These are phyloP conservation scores for Postia placenta DNA, from an alignment of 768 basidiomycete genomes.

Conservation along the genomic window DNA sequence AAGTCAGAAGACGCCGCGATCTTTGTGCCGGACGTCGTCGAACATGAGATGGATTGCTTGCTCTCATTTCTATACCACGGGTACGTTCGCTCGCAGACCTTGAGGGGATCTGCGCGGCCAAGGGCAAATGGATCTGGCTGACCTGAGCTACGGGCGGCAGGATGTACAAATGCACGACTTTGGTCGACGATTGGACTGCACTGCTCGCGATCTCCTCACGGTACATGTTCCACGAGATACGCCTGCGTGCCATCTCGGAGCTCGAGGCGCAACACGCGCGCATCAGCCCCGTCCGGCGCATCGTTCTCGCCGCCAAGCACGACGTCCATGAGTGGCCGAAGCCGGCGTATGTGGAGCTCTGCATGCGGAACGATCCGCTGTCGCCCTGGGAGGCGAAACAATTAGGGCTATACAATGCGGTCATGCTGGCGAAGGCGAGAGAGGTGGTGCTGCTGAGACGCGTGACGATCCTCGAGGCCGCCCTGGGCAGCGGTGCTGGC, in stretches of 20 bases:
- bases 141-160: too few relatives aligned
- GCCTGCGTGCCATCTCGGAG: conserved; percentile 26
- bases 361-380: conserved; percentile 28
- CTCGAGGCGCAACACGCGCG: conserved; percentile 11
- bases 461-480: too few relatives aligned
- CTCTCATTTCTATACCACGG: conserved; percentile 34
- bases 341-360: conserved; percentile 32
- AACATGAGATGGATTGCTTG: conserved; percentile 30
- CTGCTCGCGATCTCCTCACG: conserved; percentile 36
- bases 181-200: conserved; percentile 26
- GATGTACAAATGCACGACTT: conserved; percentile 13
- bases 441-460: too few relatives aligned
- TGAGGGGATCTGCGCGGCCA: conserved; percentile 7
- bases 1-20: conserved; percentile 27
- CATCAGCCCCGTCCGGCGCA: conserved; percentile 27
- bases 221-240: conserved; percentile 30
- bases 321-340: conserved; percentile 33
- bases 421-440: background rate
- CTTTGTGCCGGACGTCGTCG: conserved; percentile 25
- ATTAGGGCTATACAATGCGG: conserved; percentile 18
- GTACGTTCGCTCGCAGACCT: too few relatives aligned
- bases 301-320: conserved; percentile 34
- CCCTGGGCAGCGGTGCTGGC: too few relatives aligned
- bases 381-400: conserved; percentile 28
- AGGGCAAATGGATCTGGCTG: background rate